These are phyloP conservation scores for Yueomyces sp. DNA, from an alignment of 1,139 yeast genomes.

Conservation along the genomic window DNA sequence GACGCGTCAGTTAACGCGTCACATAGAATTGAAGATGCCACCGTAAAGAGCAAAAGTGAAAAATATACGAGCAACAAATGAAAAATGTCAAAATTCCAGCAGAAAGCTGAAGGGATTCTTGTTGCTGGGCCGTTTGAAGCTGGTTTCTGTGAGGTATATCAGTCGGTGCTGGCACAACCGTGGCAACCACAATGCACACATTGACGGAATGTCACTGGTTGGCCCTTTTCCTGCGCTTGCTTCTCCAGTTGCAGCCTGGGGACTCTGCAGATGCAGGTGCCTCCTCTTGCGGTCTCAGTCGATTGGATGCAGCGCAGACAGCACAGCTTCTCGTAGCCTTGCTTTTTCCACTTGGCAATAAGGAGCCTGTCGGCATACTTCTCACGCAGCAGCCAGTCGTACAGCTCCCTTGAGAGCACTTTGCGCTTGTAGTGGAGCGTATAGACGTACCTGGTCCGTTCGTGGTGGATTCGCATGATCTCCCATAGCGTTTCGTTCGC, in stretches of 20 bases:
- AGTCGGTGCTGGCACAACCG: constrained; percentile 82
- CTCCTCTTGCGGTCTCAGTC: constrained; percentile 49
- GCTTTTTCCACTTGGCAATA: constrained; percentile 86
- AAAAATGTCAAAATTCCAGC: no score
- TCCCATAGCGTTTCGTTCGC: constrained; percentile 56
- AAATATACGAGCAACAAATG: no score
- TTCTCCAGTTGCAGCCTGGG: constrained; percentile 45
- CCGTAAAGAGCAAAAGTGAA: no score
- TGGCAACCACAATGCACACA: constrained; percentile 84
- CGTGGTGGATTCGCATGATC: constrained; percentile 57
- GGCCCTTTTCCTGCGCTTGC: constrained; percentile 17
- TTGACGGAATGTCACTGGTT: constrained; percentile 30
- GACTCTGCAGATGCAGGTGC: constrained; percentile 75
- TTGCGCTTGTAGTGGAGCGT: constrained; percentile 60
- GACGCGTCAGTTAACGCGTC: no score
- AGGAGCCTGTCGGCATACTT: constrained; percentile 56
- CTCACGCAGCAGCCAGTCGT: constrained; percentile 63
- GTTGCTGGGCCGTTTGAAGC: no score
- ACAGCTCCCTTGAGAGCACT: constrained; percentile 54
- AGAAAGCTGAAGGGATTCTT: no score
- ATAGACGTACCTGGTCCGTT: constrained; percentile 64
- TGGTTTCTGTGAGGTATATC: constrained; percentile 1
- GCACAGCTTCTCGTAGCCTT: constrained; percentile 80
- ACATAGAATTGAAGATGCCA: no score
- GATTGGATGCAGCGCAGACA: constrained; percentile 69